Base-by-base conservation (phyloP, 495 filamentous ascomycete genomes). In the Penicillium silybi region DNA sequence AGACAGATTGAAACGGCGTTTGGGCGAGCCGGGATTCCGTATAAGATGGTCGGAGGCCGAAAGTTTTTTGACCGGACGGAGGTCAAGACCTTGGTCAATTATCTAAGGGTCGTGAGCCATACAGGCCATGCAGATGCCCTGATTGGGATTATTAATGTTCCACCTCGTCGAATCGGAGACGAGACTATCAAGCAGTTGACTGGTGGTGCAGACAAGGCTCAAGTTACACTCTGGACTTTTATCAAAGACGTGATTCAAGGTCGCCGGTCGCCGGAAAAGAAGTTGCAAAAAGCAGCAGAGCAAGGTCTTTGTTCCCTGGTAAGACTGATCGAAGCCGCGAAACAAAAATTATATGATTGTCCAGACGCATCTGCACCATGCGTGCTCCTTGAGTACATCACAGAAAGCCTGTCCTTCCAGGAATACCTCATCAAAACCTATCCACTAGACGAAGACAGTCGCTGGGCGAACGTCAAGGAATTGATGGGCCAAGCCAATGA, bases 391-490 rank as follows among this genome's bases (percentile, higher is more conserved):
- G 77, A 88, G 40, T 81, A 84, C 53, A 69, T 97, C 20, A 75
- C 95, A 23, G 81, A 84, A 37, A 87, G 86, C 55, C 73, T 95
- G 4, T 74, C 80, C 18, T 90, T 92, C 52, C 76, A 90, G 58
- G 80, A 81, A 6, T 88, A 87, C 56, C 78, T 98, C 3, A 77
- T 84, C 47, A 76, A 78, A 25, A 73, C 77, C 9, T 83, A 95
- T 61, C 79, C 84, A 0, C 76, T 89, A 16, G 91, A 96, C 49
- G 83, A 89, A 64, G 89, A 95, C 50, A 74, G 80, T 41, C 73
- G 89, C 62, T 97, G 92, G 95, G 87, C 87, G 18, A 99, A 97
- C 56, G 84, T 99, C 9, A 83, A 90, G 57, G 95, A 99, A 64
- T 80, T 97, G 17, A 66, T 96, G 51, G 79, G 73, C 10, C 89